Conservation (phyloP, 176 grass and related monocot genomes). For the Avena sativa region DNA sequence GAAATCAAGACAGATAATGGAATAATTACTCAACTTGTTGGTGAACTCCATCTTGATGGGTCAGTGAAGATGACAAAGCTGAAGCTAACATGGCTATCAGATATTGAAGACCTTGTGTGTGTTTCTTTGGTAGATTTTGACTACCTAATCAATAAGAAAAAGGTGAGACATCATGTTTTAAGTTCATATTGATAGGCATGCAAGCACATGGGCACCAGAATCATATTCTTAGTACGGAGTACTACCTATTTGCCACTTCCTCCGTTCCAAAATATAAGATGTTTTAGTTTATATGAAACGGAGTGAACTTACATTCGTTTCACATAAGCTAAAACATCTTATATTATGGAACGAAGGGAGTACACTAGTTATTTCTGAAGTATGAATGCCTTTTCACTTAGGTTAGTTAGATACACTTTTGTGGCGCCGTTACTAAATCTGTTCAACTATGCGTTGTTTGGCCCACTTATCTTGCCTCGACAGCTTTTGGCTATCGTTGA, state of each 20-base stretch:
- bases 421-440: background rate
- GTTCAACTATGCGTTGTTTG: background rate
- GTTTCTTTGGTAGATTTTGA: constrained; percentile 84
- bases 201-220: background rate
- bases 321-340: too few relatives aligned
- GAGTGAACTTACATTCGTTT: too few relatives aligned
- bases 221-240: background rate
- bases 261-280: too few relatives aligned
- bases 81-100: constrained; percentile 89
- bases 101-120: constrained; percentile 70
- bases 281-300: too few relatives aligned
- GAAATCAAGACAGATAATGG: constrained; percentile 74
- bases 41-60: constrained; percentile 80
- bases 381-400: background rate
- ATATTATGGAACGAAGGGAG: too few relatives aligned
- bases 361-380: background rate
- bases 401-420: background rate
- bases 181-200: background rate
- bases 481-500: background rate
- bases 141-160: constrained; percentile 88
- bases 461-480: background rate
- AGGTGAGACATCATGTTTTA: constrained; percentile 48
- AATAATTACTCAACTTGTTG: constrained; percentile 62
- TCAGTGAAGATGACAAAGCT: constrained; percentile 89
- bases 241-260: background rate